Evolutionary conservation across 352 stramenopile species (phyloP), one percentile per base, ranked within the genome.

Genomic region (Peronospora belbahrii): DNA sequence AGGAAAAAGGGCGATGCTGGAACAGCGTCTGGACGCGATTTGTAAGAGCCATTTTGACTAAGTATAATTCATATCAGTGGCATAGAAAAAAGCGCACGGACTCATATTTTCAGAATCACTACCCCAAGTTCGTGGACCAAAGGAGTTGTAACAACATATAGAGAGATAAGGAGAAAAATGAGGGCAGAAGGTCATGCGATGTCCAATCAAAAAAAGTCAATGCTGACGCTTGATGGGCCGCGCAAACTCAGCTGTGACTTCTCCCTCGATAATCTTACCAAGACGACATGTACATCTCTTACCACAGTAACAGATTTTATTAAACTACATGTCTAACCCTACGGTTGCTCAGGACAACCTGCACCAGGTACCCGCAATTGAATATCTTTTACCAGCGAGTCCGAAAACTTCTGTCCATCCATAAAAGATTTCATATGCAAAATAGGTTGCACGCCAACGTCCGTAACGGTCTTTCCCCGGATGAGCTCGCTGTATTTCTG

Each of bases 361-460:
- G 55, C 65, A 18, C 74, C 77, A 0, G 77, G 67, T 47, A 44
- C 74, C 22, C 81, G 71, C 7, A 54, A 78, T 60, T 79, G 58
- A 15, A 97, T 82, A 54, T 97, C 91, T 8, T 74, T 33, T 19
- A 97, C 84, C 28, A 98, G 62, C 15, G 66, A 67, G 2, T 85
- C 67, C 25, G 85, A 94, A 17, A 98, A 68, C 42, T 65, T 64
- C 19, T 88, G 80, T 14, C 69, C 65, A 45, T 95, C 78, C 95
- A 98, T 98, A 39, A 98, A 94, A 6, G 84, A 52, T 48, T 96
- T 93, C 95, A 98, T 98, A 73, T 96, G 94, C 46, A 98, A 53
- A 62, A 98, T 98, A n/a, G 91, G 85, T 46, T 97, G 85, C 17
- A 94, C 83, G 43, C 94, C 95, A 25, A 98, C 67, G 27, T 97